phyloP scores from a whole-genome alignment of 2,329 filamentous ascomycete species.

The Ciborinia camelliae region DNA sequence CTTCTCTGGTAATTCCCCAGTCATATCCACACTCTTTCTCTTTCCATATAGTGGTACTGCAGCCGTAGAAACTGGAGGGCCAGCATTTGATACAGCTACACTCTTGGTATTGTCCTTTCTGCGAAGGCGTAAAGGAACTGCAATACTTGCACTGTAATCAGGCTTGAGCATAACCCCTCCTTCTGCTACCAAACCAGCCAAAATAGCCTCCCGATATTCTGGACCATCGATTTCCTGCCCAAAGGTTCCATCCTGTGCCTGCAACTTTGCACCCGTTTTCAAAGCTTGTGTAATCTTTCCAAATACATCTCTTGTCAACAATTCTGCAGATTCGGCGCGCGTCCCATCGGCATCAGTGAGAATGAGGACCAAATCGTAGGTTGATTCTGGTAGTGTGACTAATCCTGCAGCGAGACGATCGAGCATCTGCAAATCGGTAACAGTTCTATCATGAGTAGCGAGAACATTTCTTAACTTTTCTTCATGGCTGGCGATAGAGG shows the following conservation, averaged over 20 bases:
- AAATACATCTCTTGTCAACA: conserved; percentile 68
- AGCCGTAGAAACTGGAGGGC: conserved; percentile 36
- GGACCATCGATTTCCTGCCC: conserved; percentile 41
- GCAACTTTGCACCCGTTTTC: conserved; percentile 64
- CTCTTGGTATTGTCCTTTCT: conserved; percentile 52
- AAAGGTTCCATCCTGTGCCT: conserved; percentile 65
- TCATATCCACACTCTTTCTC: conserved; percentile 31
- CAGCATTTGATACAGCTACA: conserved; percentile 39
- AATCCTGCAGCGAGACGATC: conserved; percentile 83
- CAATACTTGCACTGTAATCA: conserved; percentile 43
- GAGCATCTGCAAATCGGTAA: conserved; percentile 94
- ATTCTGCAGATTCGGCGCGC: conserved; percentile 55
- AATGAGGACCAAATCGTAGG: conserved; percentile 82
- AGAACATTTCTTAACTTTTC: conserved; percentile 71
- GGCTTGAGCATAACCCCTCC: conserved; percentile 71
- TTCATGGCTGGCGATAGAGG: conserved; percentile 82
- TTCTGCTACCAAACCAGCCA: conserved; percentile 69
- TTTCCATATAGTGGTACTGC: conserved; percentile 34
- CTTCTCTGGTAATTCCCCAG: conserved; percentile 23
- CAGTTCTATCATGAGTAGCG: conserved; percentile 66
- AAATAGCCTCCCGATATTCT: conserved; percentile 73
- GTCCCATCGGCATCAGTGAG: conserved; percentile 74
- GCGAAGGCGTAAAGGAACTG: conserved; percentile 52
- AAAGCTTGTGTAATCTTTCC: conserved; percentile 66
- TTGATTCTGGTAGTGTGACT: conserved; percentile 68